A percentile compares a stretch with the other conserved stretches of the same genome.
Conservation (phyloP, 2,329 filamentous ascomycete genomes). For the Phoma sp. region DNA sequence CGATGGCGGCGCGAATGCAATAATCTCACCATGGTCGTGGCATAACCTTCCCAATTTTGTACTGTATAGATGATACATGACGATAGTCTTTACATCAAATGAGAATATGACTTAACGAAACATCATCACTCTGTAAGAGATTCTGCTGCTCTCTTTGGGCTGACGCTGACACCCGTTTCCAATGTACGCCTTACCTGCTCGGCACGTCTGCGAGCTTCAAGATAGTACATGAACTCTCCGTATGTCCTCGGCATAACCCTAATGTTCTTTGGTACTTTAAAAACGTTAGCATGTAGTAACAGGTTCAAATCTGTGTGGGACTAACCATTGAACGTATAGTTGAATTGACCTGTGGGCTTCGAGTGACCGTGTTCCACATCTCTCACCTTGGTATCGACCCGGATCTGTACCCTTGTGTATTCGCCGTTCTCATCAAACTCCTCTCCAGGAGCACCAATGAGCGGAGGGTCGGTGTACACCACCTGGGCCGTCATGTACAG, state of each 20-base stretch:
- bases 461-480: conserved; percentile 72
- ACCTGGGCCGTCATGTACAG: conserved; percentile 76
- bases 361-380: conserved; percentile 74
- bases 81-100: not conserved
- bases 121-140: conserved; percentile 46
- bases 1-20: not conserved
- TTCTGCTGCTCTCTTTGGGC: conserved; percentile 41
- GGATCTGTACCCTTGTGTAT: conserved; percentile 71
- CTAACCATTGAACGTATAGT: conserved; percentile 68
- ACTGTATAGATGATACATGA: not conserved
- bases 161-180: conserved; percentile 38
- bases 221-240: conserved; percentile 70
- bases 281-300: not conserved
- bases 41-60: not conserved
- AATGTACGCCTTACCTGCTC: conserved; percentile 55
- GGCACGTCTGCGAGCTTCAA: conserved; percentile 66
- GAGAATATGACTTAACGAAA: no score
- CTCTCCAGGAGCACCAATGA: conserved; percentile 51
- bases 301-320: not conserved
- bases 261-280: conserved; percentile 65
- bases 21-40: no score
- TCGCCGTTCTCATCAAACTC: conserved; percentile 42
- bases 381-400: conserved; percentile 74
- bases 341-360: conserved; percentile 76
- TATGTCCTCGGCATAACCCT: conserved; percentile 71